A percentile compares a stretch with the other conserved stretches of the same genome.
phyloP scores from a whole-genome alignment of 768 basidiomycete genomes.

The Lentinula detonsa region DNA sequence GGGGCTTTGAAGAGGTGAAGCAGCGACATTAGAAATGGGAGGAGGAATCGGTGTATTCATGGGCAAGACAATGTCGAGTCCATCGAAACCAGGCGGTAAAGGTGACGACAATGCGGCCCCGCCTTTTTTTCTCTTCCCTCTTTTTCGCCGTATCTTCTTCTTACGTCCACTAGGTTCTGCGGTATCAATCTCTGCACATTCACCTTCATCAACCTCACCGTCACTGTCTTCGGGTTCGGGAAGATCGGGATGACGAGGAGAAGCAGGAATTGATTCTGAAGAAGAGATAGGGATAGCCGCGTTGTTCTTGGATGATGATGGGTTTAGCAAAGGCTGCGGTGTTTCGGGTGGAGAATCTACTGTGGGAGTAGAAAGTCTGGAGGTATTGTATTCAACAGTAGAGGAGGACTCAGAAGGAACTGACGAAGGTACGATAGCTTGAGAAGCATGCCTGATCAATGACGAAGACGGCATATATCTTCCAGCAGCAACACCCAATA shows the following conservation, averaged over 20 bases:
- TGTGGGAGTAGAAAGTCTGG: not conserved
- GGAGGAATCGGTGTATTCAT: not conserved
- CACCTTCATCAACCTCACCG: constrained; percentile 22
- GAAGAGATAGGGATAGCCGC: not conserved
- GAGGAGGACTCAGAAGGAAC: not conserved
- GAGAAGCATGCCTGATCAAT: not conserved
- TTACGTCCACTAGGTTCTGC: constrained; percentile 16
- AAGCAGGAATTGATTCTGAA: not conserved
- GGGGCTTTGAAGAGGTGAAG: not conserved
- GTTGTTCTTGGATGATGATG: not conserved
- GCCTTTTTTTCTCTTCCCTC: constrained; percentile 16
- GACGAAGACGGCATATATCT: not conserved
- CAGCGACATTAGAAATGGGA: not conserved
- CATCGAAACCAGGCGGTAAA: not conserved
- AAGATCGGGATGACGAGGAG: not conserved
- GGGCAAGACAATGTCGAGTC: not conserved
- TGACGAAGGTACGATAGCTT: not conserved
- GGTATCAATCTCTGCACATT: constrained; percentile 19
- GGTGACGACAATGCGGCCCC: not conserved
- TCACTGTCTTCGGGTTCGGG: constrained; percentile 32
- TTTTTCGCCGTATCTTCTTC: constrained; percentile 14
- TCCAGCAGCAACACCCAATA: not conserved
- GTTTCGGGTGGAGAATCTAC: not conserved
- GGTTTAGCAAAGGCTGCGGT: not conserved
- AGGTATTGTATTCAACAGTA: not conserved